Evolutionary conservation across 148 eudicot genomes (phyloP).

Genomic region (Nepenthes mirabilis): DNA sequence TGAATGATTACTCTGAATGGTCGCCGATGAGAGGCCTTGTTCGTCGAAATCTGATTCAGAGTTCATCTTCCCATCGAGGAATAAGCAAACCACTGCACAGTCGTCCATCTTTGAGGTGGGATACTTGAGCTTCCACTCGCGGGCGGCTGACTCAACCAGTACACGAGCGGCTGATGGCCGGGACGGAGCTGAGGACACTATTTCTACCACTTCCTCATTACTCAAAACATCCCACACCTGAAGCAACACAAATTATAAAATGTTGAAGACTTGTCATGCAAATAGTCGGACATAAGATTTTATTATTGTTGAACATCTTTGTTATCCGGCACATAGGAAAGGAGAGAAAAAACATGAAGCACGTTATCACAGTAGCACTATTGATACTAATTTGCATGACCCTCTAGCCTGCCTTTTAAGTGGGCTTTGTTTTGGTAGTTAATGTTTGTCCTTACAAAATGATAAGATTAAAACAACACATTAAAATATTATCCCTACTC

Average conservation of each 20-base stretch:
- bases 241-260: not conserved
- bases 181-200: conserved; percentile 57
- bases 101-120: conserved; percentile 98
- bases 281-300: too few species aligned
- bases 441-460: too few species aligned
- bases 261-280: not conserved
- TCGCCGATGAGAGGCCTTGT: conserved; percentile 65
- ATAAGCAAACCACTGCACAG: conserved; percentile 89
- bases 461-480: too few species aligned
- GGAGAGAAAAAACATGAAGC: too few species aligned
- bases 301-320: too few species aligned
- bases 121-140: conserved; percentile 88
- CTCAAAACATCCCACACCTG: conserved; percentile 97
- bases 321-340: too few species aligned
- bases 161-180: conserved; percentile 78
- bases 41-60: conserved; percentile 66
- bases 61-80: conserved; percentile 85
- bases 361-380: too few species aligned
- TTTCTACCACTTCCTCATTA: conserved; percentile 87
- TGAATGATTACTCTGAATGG: conserved; percentile 63
- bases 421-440: too few species aligned
- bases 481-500: too few species aligned
- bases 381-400: too few species aligned
- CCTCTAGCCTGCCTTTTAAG: too few species aligned
- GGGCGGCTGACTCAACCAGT: conserved; percentile 76